Base-by-base conservation (phyloP, 257 asterid species). In the Ehretia macrophylla region DNA sequence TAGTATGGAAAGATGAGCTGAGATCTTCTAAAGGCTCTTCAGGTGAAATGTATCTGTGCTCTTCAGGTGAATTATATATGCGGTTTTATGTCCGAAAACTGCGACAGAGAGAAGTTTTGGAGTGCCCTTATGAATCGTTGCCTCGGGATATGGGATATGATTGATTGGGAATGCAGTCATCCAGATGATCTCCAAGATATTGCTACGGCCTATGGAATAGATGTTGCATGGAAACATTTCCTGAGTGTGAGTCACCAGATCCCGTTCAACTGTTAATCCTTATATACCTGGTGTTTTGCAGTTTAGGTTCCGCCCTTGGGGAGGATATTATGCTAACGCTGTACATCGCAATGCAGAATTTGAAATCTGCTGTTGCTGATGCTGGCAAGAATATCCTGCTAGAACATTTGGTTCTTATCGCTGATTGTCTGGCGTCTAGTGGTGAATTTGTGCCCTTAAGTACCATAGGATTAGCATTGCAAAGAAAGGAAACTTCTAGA, bases 141-240 rank as follows among this genome's bases (percentile, higher is more conserved):
- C 78, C 80, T 83, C 71, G 63, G 60, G 17, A 70, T 93, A 68
- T 72, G 82, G 60, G 40, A 79, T 18, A 12, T 93, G 77, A 87
- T 93, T 58, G 99, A 93, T 71, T 93, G 99, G 99, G 90, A 86
- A 9, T 82, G 85, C 56, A 93, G 99, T 72, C 86, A 80, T 83
- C 97, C 97, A 0, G 99, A 93, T 72, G 87, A 81, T 64, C 77
- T 89, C 60, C 82, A 51, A 49, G 97, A 89, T 45, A 62, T 75
- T 45, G 73, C 82, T 68, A 74, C 68, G 63, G 85, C 87, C 32
- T 83, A 67, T 68, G 99, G 99, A 23, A 72, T 93, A 19, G 88
- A 74, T 64, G 75, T 71, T 40, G 99, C 87, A 21, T 67, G 84
- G 86, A 77, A 66, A 64, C 75, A 66, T 68, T 93, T 89, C 61